phyloP scores from a whole-genome alignment of 208 protist species.

The Leishmania gerbilli region DNA sequence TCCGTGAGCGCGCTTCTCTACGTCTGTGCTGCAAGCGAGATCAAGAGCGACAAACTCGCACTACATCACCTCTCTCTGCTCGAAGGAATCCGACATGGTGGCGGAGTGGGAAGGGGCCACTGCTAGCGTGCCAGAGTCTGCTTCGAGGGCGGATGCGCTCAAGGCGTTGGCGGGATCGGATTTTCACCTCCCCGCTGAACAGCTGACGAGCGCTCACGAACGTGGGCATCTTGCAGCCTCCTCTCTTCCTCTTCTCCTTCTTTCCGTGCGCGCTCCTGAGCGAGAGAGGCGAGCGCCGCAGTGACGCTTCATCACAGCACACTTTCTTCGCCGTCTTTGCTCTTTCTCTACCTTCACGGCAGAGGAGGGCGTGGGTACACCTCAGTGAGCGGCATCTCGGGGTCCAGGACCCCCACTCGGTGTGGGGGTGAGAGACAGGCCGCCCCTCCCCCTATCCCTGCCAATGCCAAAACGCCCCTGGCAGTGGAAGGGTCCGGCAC shows the following conservation, averaged over 20 bases:
- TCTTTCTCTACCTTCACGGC: too few relatives aligned
- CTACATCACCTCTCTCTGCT: neutral
- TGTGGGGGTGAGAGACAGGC: neutral
- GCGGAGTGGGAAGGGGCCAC: neutral
- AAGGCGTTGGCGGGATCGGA: neutral
- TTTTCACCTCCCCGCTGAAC: too few relatives aligned
- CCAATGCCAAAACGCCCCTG: neutral
- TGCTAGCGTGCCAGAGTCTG: neutral
- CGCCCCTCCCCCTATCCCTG: neutral
- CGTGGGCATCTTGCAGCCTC: neutral
- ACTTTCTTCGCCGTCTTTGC: too few relatives aligned
- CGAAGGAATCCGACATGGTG: neutral
- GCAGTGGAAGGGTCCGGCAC: neutral
- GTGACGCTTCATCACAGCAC: neutral
- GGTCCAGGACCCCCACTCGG: neutral
- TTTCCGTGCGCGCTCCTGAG: neutral
- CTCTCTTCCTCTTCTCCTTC: neutral
- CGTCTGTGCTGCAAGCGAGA: neutral
- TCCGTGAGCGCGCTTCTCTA: neutral
- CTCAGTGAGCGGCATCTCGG: neutral
- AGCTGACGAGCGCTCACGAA: neutral
- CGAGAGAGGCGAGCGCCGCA: neutral
- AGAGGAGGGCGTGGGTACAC: neutral
- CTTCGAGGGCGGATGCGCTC: neutral
- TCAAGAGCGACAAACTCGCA: neutral